A percentile compares a stretch with the other conserved stretches of the same genome.
Evolutionary conservation across 1,284 basidiomycete species (phyloP).

Genomic region (Malassezia sp.): DNA sequence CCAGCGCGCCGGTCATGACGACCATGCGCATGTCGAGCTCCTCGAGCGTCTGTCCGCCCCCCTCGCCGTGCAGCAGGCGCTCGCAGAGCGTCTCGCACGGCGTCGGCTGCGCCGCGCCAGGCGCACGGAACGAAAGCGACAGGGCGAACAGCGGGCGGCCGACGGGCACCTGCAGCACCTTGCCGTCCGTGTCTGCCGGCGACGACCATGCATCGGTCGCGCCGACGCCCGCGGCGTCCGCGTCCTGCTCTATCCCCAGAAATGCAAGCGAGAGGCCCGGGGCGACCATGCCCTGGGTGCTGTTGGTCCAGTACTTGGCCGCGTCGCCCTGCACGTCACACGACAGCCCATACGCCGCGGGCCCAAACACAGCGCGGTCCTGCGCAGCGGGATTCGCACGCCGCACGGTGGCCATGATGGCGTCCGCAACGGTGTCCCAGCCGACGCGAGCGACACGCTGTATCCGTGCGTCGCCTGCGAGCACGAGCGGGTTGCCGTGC

Average conservation of each 20-base stretch:
- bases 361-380: constrained; percentile 31
- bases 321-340: neutral
- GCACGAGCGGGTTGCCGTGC: constrained; percentile 40
- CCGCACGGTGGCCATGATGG: constrained; percentile 22
- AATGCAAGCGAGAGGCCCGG: constrained; percentile 29
- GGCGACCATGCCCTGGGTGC: constrained; percentile 28
- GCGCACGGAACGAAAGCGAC: constrained; percentile 28
- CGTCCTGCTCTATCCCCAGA: constrained; percentile 32
- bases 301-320: constrained; percentile 20
- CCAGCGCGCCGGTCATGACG: constrained; percentile 23
- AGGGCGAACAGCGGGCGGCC: constrained; percentile 41
- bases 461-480: constrained; percentile 15
- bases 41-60: too few species aligned
- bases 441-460: neutral
- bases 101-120: constrained; percentile 1
- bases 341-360: constrained; percentile 23
- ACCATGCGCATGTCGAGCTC: constrained; percentile 36
- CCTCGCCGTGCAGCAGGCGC: neutral
- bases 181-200: constrained; percentile 4
- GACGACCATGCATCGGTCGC: constrained; percentile 23
- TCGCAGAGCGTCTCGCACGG: constrained; percentile 20
- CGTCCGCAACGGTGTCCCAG: constrained; percentile 39
- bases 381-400: constrained; percentile 2
- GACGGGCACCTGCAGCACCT: constrained; percentile 15
- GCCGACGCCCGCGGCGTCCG: constrained; percentile 10